Percentiles rank a stretch among this genome's conserved stretches.
Evolutionary conservation across 495 filamentous ascomycete species (phyloP).

Genomic region (Apiosordaria backusii): DNA sequence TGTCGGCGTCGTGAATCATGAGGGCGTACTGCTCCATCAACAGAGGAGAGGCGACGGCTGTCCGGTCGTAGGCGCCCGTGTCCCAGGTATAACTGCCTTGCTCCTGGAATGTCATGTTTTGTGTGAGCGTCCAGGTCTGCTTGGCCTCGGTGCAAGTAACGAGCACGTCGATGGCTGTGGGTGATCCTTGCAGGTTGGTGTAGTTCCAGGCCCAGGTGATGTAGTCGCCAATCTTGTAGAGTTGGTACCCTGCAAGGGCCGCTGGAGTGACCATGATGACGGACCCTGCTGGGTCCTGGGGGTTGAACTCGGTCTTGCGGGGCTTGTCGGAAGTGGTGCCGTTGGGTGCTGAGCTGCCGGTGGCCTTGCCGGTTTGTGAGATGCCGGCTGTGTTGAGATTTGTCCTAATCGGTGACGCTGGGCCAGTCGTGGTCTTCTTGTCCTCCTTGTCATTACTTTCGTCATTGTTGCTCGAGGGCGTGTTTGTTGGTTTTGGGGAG

Average conservation of each 20-base stretch:
- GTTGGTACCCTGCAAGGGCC: constrained; percentile 54
- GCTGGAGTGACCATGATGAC: constrained; percentile 79
- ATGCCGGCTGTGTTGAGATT: constrained; percentile 38
- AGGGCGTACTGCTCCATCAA: constrained; percentile 79
- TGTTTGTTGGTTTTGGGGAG: constrained; percentile 20
- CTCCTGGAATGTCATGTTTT: constrained; percentile 51
- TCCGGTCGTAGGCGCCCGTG: constrained; percentile 63
- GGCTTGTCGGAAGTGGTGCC: constrained; percentile 29
- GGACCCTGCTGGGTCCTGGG: constrained; percentile 63
- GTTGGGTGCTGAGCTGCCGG: constrained; percentile 22
- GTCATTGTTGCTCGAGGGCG: constrained; percentile 9
- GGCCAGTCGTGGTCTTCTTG: neutral
- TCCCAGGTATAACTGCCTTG: constrained; percentile 64
- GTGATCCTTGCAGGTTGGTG: constrained; percentile 75
- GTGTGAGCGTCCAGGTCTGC: constrained; percentile 48
- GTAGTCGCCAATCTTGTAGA: constrained; percentile 84
- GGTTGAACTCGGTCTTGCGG: constrained; percentile 54
- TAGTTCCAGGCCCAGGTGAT: constrained; percentile 95
- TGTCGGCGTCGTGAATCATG: constrained; percentile 71
- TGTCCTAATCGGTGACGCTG: neutral
- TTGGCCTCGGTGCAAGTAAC: constrained; percentile 62
- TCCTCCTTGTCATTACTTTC: constrained; percentile 1
- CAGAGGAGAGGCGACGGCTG: constrained; percentile 55
- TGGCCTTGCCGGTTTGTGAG: constrained; percentile 10
- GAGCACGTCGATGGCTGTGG: constrained; percentile 74